Evolutionary conservation across 768 basidiomycete species (phyloP), one percentile per base, ranked within the genome.

Genomic region (Boletus vinaceobasis): DNA sequence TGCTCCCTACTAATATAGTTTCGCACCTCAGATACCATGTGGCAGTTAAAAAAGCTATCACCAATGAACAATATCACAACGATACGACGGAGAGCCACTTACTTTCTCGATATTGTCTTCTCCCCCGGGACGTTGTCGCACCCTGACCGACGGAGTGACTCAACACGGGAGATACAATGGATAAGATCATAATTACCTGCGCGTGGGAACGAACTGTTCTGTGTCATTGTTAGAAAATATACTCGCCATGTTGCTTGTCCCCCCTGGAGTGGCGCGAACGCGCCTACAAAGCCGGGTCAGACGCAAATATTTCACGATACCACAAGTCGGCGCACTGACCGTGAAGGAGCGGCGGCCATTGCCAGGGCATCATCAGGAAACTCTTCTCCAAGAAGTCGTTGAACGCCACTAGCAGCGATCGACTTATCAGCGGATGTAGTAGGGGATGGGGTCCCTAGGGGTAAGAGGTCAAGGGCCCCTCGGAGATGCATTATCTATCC

Each of bases 91-190:
- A 33, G 26, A 14, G 10, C 5, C 6, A 66, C 75, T 60, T 51
- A 77, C 75, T 7, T 69, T 68, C 32, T 73, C 68, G 46, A 88
- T 82, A 63, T 74, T 81, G 65, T 88, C 87, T 46, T 76, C 66
- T 26, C 87, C 87, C 61, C 87, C 87, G 32, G 87, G 87, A 42
- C 77, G 78, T 68, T 88, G 77, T 56, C 85, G 76, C 32, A 88
- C 87, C 53, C 86, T 88, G 47, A 40, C 8, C 36, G 33, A 43
- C 15, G 19, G 31, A 1, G 37, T 40, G 31, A 51, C 7, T 53
- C 35, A 43, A 35, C 21, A 50, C 9, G 7, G 6, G 23, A 4
- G 5, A 37, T 5, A 43, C 13, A 21, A 1, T 21, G 10, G 17
- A 19, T 8, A 55, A 48, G 44, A 31, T 10, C 35, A 38, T 38